Conservation (phyloP, 768 basidiomycete species). For the Collybia nuda region DNA sequence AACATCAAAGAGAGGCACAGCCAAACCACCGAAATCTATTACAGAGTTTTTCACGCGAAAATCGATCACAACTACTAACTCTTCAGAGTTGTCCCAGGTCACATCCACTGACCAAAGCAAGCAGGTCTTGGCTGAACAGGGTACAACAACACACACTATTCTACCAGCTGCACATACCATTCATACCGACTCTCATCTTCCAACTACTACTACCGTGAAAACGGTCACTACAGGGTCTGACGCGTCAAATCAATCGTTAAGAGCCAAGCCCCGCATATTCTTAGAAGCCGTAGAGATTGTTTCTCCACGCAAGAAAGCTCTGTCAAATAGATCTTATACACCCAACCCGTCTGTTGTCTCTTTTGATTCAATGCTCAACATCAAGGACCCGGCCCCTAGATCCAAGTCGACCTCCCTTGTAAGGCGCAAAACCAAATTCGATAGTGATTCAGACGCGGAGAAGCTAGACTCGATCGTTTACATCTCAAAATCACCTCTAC, state of each 20-base stretch:
- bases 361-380: neutral
- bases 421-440: conserved; percentile 34
- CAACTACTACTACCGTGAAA: neutral
- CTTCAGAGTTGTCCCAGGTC: conserved; percentile 9
- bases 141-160: neutral
- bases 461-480: conserved; percentile 23
- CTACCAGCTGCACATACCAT: conserved; percentile 6
- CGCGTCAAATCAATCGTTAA: conserved; percentile 14
- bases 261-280: conserved; percentile 1
- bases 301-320: conserved; percentile 14
- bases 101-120: conserved; percentile 10
- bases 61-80: conserved; percentile 11
- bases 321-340: neutral
- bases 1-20: conserved; percentile 23
- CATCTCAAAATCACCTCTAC: conserved; percentile 25
- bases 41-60: conserved; percentile 48
- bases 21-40: conserved; percentile 28
- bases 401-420: conserved; percentile 7
- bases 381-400: conserved; percentile 1
- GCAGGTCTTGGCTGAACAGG: neutral
- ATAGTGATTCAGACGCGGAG: conserved; percentile 35
- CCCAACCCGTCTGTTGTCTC: conserved; percentile 1
- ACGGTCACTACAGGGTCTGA: conserved; percentile 12
- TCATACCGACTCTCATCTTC: conserved; percentile 6
- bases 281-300: conserved; percentile 18